A percentile compares a stretch with the other conserved stretches of the same genome.
Conservation (phyloP, 306 rosid species). For the Gynostemma pentaphyllum region DNA sequence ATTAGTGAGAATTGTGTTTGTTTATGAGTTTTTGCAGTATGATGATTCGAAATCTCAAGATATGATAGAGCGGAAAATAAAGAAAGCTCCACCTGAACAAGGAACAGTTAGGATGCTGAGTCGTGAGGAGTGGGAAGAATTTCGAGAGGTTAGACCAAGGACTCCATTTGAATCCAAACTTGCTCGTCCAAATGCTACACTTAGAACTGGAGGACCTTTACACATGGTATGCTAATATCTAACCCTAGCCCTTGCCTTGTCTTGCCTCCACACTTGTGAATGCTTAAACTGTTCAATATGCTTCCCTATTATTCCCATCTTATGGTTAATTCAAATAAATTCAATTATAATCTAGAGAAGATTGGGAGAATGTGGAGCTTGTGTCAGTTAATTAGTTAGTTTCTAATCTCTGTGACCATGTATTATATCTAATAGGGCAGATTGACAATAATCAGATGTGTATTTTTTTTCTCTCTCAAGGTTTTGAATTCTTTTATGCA, state of each 20-base stretch:
- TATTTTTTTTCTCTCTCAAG: no score
- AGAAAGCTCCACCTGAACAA: constrained; percentile 39
- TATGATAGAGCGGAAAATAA: constrained; percentile 35
- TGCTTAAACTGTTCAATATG: not conserved
- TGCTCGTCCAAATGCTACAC: constrained; percentile 48
- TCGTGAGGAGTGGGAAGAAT: constrained; percentile 47
- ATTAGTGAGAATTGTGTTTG: not conserved
- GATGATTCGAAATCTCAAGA: constrained; percentile 65
- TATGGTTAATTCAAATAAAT: no score
- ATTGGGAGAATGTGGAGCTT: no score
- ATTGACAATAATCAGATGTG: not conserved
- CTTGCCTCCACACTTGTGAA: not conserved
- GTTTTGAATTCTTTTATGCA: constrained; percentile 19
- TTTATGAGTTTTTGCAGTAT: constrained; percentile 39
- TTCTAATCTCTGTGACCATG: no score
- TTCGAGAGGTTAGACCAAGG: constrained; percentile 39
- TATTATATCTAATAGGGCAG: no score
- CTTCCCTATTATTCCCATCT: not conserved
- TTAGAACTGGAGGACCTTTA: constrained; percentile 43
- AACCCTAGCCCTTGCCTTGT: no score
- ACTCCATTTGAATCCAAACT: constrained; percentile 57
- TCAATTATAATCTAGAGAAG: no score
- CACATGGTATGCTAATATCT: constrained; percentile 35
- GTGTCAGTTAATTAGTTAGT: no score
- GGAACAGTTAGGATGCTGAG: constrained; percentile 49